These are phyloP conservation scores for Lipomyces yamanashiensis DNA, from an alignment of 805 yeast genomes.

Conservation along the genomic window DNA sequence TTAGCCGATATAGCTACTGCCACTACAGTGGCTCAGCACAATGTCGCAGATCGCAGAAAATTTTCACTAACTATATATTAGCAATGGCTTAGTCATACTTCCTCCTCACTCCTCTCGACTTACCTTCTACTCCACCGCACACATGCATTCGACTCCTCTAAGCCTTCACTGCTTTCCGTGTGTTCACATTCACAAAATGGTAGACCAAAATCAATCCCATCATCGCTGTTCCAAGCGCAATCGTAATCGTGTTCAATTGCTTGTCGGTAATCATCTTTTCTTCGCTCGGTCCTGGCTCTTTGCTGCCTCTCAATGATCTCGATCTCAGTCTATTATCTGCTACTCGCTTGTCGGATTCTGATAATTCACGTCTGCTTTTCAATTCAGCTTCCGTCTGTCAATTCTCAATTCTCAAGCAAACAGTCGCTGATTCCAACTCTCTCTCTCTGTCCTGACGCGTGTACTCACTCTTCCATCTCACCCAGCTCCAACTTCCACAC, in stretches of 20 bases:
- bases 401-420: neutral
- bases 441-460: neutral
- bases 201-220: slow-evolving; percentile 72
- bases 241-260: slow-evolving; percentile 74
- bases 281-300: slow-evolving; percentile 45
- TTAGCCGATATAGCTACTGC: neutral
- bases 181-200: slow-evolving; percentile 52
- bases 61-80: neutral
- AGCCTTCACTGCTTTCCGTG: slow-evolving; percentile 12
- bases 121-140: neutral
- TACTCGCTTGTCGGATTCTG: neutral
- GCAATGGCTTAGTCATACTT: slow-evolving; percentile 1
- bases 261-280: slow-evolving; percentile 75
- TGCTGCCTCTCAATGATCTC: neutral
- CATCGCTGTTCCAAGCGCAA: slow-evolving; percentile 73
- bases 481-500: neutral
- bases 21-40: neutral
- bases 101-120: neutral
- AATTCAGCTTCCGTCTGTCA: neutral
- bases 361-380: too few relatives aligned
- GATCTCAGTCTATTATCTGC: neutral
- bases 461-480: neutral
- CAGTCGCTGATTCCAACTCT: neutral
- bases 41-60: neutral
- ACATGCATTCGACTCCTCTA: neutral